Evolutionary conservation across 805 yeast species (phyloP), one percentile per base, ranked within the genome.

Genomic region (Schizosaccharomyces lindneri): DNA sequence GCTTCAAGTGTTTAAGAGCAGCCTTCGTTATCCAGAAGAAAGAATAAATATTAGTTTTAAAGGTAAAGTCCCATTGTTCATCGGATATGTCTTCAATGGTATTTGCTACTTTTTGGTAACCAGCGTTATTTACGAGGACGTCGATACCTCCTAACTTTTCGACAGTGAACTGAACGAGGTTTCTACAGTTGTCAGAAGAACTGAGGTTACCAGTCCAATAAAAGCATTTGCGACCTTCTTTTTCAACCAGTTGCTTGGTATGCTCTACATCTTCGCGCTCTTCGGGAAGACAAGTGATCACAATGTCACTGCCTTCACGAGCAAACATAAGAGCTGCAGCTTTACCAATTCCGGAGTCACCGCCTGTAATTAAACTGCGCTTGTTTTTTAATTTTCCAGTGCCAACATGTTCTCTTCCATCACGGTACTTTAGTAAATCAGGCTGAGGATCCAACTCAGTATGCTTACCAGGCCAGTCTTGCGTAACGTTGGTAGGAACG

Each of bases 41-140:
- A 29, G 73, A 71, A 66, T 69, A 69, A 65, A 70, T 71, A 61
- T 71, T 71, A 62, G 70, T 69, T 61, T 64, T 63, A 63, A 71
- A 70, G 31, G 72, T 70, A 55, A 67, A 64, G 61, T 70, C 73
- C 71, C 71, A 71, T 55, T 71, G 73, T n/a, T 64, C 65, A 27
- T 70, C 69, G 63, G 67, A 65, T 62, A 70, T 65, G 39, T 69
- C 71, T 11, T 68, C 61, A 69, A 63, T 67, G 70, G 61, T 68
- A 69, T 62, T 67, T 62, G 48, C 68, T 67, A 64, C 66, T 70
- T 71, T 68, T 68, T 64, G 87, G 83, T 64, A 43, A 9, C 95
- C 95, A n/a, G 95, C 95, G 70, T 88, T 88, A 73, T 88, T 88
- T 65, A 88, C 79, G 69, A 88, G 76, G 24, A 87, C 76, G 72